Conservation (phyloP, 441 rosid genomes). For the Raphanus hybrid region DNA sequence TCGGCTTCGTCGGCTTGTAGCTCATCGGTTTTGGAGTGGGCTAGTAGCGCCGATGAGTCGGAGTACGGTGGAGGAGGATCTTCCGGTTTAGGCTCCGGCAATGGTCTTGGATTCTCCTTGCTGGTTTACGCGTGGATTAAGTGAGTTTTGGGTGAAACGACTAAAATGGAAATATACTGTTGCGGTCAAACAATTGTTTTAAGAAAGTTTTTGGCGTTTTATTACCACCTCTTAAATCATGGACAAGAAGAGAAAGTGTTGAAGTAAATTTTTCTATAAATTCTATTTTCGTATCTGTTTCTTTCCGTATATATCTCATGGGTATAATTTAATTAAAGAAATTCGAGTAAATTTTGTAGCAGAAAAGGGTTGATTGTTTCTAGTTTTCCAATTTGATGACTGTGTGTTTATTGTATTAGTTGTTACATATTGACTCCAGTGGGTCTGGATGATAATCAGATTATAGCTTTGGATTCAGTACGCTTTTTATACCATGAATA, state of each 20-base stretch:
- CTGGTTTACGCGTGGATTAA: conserved; percentile 88
- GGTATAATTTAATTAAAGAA: not conserved
- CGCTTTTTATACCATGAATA: not conserved
- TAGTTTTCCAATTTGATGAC: no score
- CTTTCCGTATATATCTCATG: not conserved
- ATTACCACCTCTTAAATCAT: conserved; percentile 18
- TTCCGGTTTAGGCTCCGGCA: conserved; percentile 48
- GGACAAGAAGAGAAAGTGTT: conserved; percentile 23
- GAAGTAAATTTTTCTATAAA: conserved; percentile 14
- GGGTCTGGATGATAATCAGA: conserved; percentile 25
- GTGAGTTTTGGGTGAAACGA: conserved; percentile 39
- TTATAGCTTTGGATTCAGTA: conserved; percentile 20
- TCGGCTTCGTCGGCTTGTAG: conserved; percentile 79
- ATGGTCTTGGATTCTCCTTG: conserved; percentile 70
- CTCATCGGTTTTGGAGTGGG: conserved; percentile 91
- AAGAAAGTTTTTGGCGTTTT: not conserved
- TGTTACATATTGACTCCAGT: conserved; percentile 29
- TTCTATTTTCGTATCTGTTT: not conserved
- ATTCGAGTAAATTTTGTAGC: not conserved
- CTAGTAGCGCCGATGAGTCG: conserved; percentile 54
- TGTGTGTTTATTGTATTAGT: conserved; percentile 17
- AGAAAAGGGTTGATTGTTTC: not conserved
- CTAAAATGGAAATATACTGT: not conserved
- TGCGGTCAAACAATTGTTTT: conserved; percentile 1
- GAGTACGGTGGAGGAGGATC: conserved; percentile 68